Evolutionary conservation across 2,329 filamentous ascomycete genomes (phyloP), one percentile per base, ranked within the genome.

Genomic region (Penicillium griseofulvum): DNA sequence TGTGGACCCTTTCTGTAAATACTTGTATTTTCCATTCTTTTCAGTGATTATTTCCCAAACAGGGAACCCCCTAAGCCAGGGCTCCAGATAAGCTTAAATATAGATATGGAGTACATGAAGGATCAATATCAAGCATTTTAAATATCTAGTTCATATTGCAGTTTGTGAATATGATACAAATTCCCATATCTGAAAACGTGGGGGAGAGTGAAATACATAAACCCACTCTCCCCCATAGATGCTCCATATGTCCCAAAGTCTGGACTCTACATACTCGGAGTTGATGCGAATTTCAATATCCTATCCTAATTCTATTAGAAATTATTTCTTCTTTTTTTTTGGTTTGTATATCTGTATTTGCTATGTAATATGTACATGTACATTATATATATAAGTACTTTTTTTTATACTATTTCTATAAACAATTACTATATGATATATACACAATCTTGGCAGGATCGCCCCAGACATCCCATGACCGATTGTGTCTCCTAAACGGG

Each of bases 381-480:
- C 29, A 5, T 9, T 8, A 11, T 29, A 14, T 12, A 31, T 29
- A 10, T 29, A 14, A 12, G 11, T 31, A 31, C 12, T 11, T 3
- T 22, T 22, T 22, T 22, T 22, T 22, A 22, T 4, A 22, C 22
- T 31, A 14, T 31, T 12, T 14, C 29, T 31, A 31, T 5, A 31
- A 31, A 31, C 11, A 11, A 31, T 33, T 28, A 22, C 4, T 43
- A 43, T 43, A 43, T 43, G 41, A 43, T 29, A 19, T 48, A 49
- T 39, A 33, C 24, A 31, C 14, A 19, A 37, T 34, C 31, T 34
- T 34, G 31, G 31, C 31, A 34, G 19, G 52, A 53, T 37, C 39
- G 50, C 26, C 53, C 60, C 52, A 60, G 47, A 37, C 41, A 59
- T 61, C 61, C 56, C 60, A 64, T 64, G 62, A 64, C 60, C 55